A percentile compares a stretch with the other conserved stretches of the same genome.
Evolutionary conservation across 805 yeast species (phyloP).

Genomic region (Ogataea henricii): DNA sequence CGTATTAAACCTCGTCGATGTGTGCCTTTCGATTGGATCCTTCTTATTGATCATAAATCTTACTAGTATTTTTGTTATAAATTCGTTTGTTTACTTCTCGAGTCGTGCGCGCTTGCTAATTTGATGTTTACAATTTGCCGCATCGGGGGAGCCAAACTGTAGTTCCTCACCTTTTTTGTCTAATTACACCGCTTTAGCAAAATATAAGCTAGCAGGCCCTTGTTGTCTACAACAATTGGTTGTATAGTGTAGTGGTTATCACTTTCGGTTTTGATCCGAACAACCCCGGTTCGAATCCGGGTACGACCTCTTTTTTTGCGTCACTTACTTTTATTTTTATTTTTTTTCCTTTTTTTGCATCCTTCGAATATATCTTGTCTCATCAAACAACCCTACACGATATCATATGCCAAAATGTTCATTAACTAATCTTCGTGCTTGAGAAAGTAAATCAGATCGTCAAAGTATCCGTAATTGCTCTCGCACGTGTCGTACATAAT

Average conservation of each 20-base stretch:
- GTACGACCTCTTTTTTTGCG: conserved; percentile 48
- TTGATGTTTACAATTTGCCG: conserved; percentile 13
- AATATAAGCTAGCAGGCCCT: neutral
- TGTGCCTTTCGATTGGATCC: neutral
- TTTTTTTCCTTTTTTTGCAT: too few species aligned
- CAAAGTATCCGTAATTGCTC: conserved; percentile 32
- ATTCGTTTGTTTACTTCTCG: conserved; percentile 11
- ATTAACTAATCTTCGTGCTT: conserved; percentile 4
- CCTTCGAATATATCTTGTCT: too few species aligned
- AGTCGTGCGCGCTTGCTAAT: conserved; percentile 6
- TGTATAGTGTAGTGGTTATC: conserved; percentile 79
- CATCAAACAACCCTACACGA: too few species aligned
- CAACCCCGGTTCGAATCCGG: conserved; percentile 88
- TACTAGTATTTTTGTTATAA: neutral
- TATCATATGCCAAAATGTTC: too few species aligned
- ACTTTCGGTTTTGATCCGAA: conserved; percentile 79
- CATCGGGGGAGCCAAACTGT: conserved; percentile 7
- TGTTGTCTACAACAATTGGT: conserved; percentile 22
- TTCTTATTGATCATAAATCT: neutral
- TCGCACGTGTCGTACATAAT: conserved; percentile 23
- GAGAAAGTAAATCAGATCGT: conserved; percentile 26
- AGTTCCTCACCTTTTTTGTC: neutral
- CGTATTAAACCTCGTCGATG: too few species aligned
- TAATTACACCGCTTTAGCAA: conserved; percentile 1
- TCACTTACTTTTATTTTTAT: neutral